Evolutionary conservation across 441 rosid genomes (phyloP).

Genomic region (Syzygium malaccense): DNA sequence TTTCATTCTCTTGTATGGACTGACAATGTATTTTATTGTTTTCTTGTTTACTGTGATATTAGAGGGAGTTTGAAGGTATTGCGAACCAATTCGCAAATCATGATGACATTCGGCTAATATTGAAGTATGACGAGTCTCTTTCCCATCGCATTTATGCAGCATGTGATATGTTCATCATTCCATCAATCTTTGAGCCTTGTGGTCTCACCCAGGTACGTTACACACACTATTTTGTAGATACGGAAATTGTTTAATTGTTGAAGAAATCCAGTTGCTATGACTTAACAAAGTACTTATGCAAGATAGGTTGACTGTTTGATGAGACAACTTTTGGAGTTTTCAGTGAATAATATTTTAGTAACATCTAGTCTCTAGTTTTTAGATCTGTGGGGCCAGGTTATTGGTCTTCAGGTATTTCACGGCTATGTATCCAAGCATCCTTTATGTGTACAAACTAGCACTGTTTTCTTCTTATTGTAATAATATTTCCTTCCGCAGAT

Average conservation of each 20-base stretch:
- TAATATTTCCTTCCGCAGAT: slow-evolving; percentile 33
- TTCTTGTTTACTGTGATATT: slow-evolving; percentile 2
- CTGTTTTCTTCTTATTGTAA: neutral
- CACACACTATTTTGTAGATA: neutral
- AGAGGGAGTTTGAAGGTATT: slow-evolving; percentile 92
- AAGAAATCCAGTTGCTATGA: neutral
- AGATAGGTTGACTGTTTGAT: no score
- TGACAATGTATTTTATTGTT: neutral
- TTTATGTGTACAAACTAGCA: neutral
- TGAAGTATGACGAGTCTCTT: slow-evolving; percentile 86
- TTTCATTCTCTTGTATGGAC: neutral
- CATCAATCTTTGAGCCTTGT: slow-evolving; percentile 96
- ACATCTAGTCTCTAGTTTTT: neutral
- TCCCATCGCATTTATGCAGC: slow-evolving; percentile 87
- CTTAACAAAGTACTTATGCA: neutral
- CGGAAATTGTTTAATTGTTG: neutral
- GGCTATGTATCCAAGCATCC: neutral
- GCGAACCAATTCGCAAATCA: slow-evolving; percentile 61
- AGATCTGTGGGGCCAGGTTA: neutral
- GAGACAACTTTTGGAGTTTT: neutral
- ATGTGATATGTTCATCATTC: slow-evolving; percentile 85
- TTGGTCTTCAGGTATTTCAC: neutral
- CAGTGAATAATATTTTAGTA: neutral
- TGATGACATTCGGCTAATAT: slow-evolving; percentile 62
- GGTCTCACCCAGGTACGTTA: slow-evolving; percentile 90